Percentiles rank a stretch among this genome's conserved stretches.
These are phyloP conservation scores for Basipetospora chlamydospora DNA, from an alignment of 2,329 filamentous ascomycete species.

Conservation along the genomic window DNA sequence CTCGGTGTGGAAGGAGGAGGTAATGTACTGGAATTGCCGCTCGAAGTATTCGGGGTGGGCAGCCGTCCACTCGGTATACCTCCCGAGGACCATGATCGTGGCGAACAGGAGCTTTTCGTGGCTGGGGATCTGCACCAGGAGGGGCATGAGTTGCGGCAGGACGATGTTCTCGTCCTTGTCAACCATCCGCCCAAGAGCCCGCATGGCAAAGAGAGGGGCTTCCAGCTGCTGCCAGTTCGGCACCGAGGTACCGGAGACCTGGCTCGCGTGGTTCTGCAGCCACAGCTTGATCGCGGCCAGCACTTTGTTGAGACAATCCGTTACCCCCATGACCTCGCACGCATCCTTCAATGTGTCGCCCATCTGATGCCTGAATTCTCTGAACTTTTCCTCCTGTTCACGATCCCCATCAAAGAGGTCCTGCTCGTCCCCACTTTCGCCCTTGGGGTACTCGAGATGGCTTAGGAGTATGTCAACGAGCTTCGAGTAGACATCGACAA, in stretches of 20 bases:
- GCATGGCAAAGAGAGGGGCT: slow-evolving; percentile 85
- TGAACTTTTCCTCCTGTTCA: slow-evolving; percentile 91
- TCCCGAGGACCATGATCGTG: slow-evolving; percentile 89
- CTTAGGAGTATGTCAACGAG: slow-evolving; percentile 86
- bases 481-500: slow-evolving; percentile 71
- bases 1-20: slow-evolving; percentile 75
- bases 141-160: slow-evolving; percentile 78
- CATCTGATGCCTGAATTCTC: slow-evolving; percentile 93
- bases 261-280: slow-evolving; percentile 68
- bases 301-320: slow-evolving; percentile 80
- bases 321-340: slow-evolving; percentile 89
- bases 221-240: slow-evolving; percentile 95
- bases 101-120: slow-evolving; percentile 98
- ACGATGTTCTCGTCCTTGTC: slow-evolving; percentile 76
- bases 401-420: slow-evolving; percentile 93
- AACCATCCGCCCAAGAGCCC: slow-evolving; percentile 94
- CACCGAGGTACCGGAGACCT: slow-evolving; percentile 59
- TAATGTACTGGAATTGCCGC: slow-evolving; percentile 88
- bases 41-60: slow-evolving; percentile 86
- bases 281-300: slow-evolving; percentile 75
- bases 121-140: slow-evolving; percentile 85
- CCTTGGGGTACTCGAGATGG: slow-evolving; percentile 74
- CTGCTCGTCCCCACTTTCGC: slow-evolving; percentile 56
- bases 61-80: slow-evolving; percentile 97
- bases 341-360: slow-evolving; percentile 95